These are phyloP conservation scores for Russula sp. DNA, from an alignment of 768 basidiomycete species.

Conservation along the genomic window DNA sequence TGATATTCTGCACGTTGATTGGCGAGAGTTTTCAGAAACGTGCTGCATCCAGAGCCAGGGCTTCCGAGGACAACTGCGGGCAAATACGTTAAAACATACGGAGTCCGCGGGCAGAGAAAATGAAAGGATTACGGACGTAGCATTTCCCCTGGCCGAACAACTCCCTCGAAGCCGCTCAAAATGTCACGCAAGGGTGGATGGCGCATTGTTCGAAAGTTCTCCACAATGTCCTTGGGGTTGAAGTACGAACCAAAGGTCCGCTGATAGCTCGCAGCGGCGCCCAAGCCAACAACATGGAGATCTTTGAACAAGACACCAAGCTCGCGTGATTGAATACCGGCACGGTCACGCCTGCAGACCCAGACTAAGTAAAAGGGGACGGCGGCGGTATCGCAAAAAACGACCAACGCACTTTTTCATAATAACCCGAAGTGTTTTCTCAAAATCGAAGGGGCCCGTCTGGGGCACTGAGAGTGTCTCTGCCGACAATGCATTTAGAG, in stretches of 20 bases:
- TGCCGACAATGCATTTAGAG: slow-evolving; percentile 22
- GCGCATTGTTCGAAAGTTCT: slow-evolving; percentile 44
- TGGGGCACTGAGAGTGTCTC: slow-evolving; percentile 29
- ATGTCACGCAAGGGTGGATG: slow-evolving; percentile 63
- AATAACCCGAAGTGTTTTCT: slow-evolving; percentile 33
- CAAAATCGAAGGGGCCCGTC: slow-evolving; percentile 36
- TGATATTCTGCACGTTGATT: slow-evolving; percentile 72
- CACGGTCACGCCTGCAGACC: slow-evolving; percentile 44
- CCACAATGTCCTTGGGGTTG: slow-evolving; percentile 48
- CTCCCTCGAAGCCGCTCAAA: slow-evolving; percentile 52
- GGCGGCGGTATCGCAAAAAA: not conserved
- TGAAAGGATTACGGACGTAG: slow-evolving; percentile 48
- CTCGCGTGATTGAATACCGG: slow-evolving; percentile 50
- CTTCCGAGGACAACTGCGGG: slow-evolving; percentile 74
- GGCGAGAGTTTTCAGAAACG: slow-evolving; percentile 76
- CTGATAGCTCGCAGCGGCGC: slow-evolving; percentile 53
- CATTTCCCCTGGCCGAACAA: slow-evolving; percentile 64
- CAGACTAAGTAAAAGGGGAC: not conserved
- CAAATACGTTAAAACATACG: not conserved
- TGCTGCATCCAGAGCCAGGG: slow-evolving; percentile 82
- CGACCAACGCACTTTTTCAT: slow-evolving; percentile 30
- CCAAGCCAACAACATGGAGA: slow-evolving; percentile 58
- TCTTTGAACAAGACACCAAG: slow-evolving; percentile 61
- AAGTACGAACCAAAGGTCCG: slow-evolving; percentile 61
- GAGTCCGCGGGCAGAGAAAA: not conserved